Evolutionary conservation across 2,329 filamentous ascomycete genomes (phyloP), one percentile per base, ranked within the genome.

Genomic region (Neocatenulostroma microsporum): DNA sequence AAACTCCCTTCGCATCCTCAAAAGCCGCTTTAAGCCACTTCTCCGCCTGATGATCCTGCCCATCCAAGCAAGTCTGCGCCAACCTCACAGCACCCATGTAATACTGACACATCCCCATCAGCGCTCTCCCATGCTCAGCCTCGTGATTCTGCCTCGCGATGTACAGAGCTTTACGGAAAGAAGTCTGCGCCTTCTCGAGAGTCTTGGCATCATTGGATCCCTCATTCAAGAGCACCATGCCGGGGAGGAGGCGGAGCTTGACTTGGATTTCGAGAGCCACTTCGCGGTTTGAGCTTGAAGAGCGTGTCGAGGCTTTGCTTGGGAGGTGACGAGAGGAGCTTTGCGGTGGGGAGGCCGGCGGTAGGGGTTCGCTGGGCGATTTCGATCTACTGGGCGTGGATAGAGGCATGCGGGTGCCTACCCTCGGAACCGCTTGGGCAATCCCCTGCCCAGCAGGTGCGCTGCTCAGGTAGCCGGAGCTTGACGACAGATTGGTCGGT

Each of bases 41-140:
- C 17, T 13, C 21, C 10, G 33, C 23, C 10, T 18, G n/a, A 4
- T n/a, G 8, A 2, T 34, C 31, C 8, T 24, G 19, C n/a, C 34
- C 39, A 13, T 30, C 19, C 7, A 39, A 9, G 15, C 12, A 7
- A 18, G 12, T 14, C 13, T 21, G n/a, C 10, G 27, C 36, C 12
- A 39, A 8, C 8, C 19, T 14, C 19, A 36, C 39, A 13, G 39
- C 31, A 11, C 40, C 40, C 5, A 36, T 14, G 30, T 42, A 42
- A 32, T 33, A 42, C 7, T 27, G 18, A 33, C 40, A 42, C 11
- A 38, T 21, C n/a, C 40, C 40, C 19, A 34, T 34, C 14, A 42
- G 18, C 6, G 40, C 31, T 5, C 14, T 17, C 14, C 19, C 34
- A 4, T n/a, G 18, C 4, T 30, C 17, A 11, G 24, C 24, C 24